Evolutionary conservation across 306 rosid species (phyloP).

Genomic region (Corylus americana): DNA sequence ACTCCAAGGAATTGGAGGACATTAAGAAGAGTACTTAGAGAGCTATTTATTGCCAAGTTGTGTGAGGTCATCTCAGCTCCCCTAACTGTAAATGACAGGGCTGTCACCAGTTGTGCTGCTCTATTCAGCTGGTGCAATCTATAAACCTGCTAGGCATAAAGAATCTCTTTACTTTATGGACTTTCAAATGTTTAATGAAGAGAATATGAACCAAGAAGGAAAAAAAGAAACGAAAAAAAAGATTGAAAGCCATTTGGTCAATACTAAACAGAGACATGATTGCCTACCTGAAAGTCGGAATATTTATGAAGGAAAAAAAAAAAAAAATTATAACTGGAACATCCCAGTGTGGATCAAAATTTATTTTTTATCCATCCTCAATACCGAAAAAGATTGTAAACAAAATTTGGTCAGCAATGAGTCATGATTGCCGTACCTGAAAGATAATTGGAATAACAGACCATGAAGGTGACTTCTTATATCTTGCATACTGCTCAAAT

Average conservation of each 20-base stretch:
- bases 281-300: not conserved
- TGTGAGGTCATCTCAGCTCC: constrained; percentile 94
- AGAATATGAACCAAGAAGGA: not conserved
- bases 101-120: constrained; percentile 97
- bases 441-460: constrained; percentile 92
- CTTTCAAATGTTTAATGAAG: not conserved
- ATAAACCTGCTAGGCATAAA: constrained; percentile 64
- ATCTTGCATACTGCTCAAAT: constrained; percentile 92
- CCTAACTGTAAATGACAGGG: constrained; percentile 86
- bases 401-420: constrained; percentile 2
- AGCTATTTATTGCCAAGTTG: constrained; percentile 88
- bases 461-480: constrained; percentile 80
- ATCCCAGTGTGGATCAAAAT: not conserved
- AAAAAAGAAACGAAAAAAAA: not conserved
- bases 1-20: constrained; percentile 92
- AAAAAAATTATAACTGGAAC: too few species aligned
- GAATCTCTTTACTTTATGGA: not conserved
- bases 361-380: not conserved
- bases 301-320: not conserved
- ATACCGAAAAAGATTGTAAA: constrained; percentile 9
- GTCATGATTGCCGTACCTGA: constrained; percentile 54
- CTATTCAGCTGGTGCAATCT: constrained; percentile 95
- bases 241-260: constrained; percentile 8
- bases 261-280: not conserved
- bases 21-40: constrained; percentile 78